phyloP scores from a whole-genome alignment of 805 yeast species.

The Candida ficus region DNA sequence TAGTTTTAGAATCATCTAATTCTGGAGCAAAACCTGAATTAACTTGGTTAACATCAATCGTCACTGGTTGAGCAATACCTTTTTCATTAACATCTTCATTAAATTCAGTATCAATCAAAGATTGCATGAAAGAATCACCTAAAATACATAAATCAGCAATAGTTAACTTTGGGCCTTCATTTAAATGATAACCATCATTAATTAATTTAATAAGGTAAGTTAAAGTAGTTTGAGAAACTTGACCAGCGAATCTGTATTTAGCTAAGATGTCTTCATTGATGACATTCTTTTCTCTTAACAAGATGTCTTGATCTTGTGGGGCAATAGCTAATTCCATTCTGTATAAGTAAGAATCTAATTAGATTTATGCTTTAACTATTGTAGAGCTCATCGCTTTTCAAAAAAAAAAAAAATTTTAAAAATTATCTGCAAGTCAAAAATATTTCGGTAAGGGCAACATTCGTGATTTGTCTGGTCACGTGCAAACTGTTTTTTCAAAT shows the following conservation, averaged over 20 bases:
- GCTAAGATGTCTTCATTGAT: slow-evolving; percentile 58
- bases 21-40: slow-evolving; percentile 84
- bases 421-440: slow-evolving; percentile 1
- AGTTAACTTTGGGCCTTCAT: slow-evolving; percentile 33
- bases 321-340: slow-evolving; percentile 71
- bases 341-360: neutral
- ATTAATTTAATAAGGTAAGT: slow-evolving; percentile 60
- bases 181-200: slow-evolving; percentile 67
- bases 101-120: slow-evolving; percentile 56
- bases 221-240: slow-evolving; percentile 79
- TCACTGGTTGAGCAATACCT: slow-evolving; percentile 91
- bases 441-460: slow-evolving; percentile 4
- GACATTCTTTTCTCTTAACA: slow-evolving; percentile 68
- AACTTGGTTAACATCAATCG: slow-evolving; percentile 78
- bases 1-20: slow-evolving; percentile 47
- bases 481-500: neutral
- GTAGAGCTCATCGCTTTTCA: slow-evolving; percentile 13
- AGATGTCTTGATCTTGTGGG: slow-evolving; percentile 65
- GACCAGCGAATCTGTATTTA: slow-evolving; percentile 87
- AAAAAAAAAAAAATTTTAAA: slow-evolving; percentile 3
- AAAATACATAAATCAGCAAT: slow-evolving; percentile 71
- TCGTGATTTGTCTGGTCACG: too few species aligned
- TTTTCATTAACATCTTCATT: slow-evolving; percentile 69
- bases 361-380: too few species aligned
- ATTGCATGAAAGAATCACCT: slow-evolving; percentile 70